Evolutionary conservation across 176 grass and related monocot species (phyloP).

Genomic region (Oryza coarctata): DNA sequence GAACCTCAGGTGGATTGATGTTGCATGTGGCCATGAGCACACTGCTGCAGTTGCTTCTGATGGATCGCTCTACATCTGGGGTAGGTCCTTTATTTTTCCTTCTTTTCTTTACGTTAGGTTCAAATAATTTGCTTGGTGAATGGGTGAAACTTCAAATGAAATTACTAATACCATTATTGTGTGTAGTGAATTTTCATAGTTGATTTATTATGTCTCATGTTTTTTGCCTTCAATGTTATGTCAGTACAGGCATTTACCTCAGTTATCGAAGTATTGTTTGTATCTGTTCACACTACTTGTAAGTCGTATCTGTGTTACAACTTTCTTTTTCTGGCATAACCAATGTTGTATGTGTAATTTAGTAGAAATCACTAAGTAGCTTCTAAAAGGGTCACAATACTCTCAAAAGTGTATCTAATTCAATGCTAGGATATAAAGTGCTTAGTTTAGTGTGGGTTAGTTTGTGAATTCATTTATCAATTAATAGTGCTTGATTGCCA

Average conservation of each 20-base stretch:
- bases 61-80: conserved; percentile 88
- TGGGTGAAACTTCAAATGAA: not conserved
- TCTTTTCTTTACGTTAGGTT: not conserved
- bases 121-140: not conserved
- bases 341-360: not conserved
- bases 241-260: not conserved
- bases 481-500: not conserved
- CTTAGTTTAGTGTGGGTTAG: not conserved
- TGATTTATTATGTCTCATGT: not conserved
- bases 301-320: not conserved
- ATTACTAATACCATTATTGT: not conserved
- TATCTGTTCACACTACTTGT: not conserved
- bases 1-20: conserved; percentile 72
- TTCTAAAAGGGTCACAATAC: not conserved
- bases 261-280: not conserved
- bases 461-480: not conserved
- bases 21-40: conserved; percentile 84
- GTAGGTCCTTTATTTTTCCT: conserved; percentile 38
- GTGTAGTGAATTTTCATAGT: not conserved
- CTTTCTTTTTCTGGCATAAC: not conserved
- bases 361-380: conserved; percentile 1
- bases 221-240: not conserved
- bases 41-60: conserved; percentile 85
- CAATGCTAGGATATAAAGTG: conserved; percentile 17
- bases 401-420: conserved; percentile 5